Percentiles rank a stretch among this genome's conserved stretches.
phyloP scores from a whole-genome alignment of 2,329 filamentous ascomycete genomes.

The Aspergillus ochraceoroseus region DNA sequence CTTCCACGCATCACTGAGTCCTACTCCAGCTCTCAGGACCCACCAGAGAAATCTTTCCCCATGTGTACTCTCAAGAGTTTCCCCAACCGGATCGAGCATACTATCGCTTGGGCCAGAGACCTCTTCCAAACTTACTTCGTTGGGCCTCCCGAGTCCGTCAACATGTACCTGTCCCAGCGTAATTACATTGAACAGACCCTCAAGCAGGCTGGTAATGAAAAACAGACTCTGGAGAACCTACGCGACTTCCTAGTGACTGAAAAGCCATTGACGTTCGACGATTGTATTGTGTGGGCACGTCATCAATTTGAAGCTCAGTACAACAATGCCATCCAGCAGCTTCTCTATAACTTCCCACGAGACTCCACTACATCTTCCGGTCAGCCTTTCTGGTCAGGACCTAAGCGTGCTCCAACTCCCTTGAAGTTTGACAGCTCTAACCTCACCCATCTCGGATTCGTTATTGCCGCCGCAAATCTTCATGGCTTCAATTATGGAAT shows the following conservation, averaged over 20 bases:
- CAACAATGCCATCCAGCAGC: constrained; percentile 91
- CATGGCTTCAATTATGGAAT: constrained; percentile 98
- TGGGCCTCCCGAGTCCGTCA: constrained; percentile 87
- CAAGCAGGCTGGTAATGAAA: constrained; percentile 92
- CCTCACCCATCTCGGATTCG: constrained; percentile 78
- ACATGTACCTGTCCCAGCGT: constrained; percentile 84
- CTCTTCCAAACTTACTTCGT: constrained; percentile 93
- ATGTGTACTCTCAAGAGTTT: constrained; percentile 98
- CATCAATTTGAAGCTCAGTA: constrained; percentile 94
- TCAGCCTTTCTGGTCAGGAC: constrained; percentile 94
- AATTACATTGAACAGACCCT: constrained; percentile 82
- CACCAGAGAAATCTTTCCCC: constrained; percentile 96
- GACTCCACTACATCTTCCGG: constrained; percentile 83
- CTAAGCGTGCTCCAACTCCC: constrained; percentile 90
- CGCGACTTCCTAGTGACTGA: constrained; percentile 87
- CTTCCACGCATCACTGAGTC: constrained; percentile 89
- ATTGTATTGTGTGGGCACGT: constrained; percentile 94
- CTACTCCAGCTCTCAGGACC: constrained; percentile 94
- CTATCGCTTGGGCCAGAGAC: constrained; percentile 95
- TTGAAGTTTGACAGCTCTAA: constrained; percentile 84
- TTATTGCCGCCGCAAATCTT: constrained; percentile 82
- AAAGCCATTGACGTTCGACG: constrained; percentile 86
- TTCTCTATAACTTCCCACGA: constrained; percentile 95
- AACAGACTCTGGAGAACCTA: constrained; percentile 84
- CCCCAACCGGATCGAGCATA: constrained; percentile 97